A percentile compares a stretch with the other conserved stretches of the same genome.
Evolutionary conservation across 441 rosid genomes (phyloP).

Genomic region (Eutrema salsugineum): DNA sequence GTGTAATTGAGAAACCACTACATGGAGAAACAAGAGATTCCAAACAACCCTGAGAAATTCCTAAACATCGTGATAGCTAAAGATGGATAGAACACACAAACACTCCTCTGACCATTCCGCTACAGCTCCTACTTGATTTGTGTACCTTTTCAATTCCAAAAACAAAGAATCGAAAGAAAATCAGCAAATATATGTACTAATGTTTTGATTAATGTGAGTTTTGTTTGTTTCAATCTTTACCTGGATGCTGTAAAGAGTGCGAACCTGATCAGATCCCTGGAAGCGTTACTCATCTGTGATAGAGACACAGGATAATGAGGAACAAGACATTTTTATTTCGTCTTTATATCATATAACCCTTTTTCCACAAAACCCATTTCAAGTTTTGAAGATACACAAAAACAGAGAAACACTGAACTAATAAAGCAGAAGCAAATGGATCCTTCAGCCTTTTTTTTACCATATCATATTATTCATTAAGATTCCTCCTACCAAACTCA

Average conservation of each 20-base stretch:
- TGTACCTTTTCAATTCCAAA: constrained; percentile 21
- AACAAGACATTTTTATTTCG: neutral
- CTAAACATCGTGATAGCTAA: neutral
- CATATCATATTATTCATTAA: neutral
- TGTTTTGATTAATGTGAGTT: neutral
- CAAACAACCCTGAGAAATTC: neutral
- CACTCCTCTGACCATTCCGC: constrained; percentile 9
- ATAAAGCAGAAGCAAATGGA: neutral
- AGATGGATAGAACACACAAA: constrained; percentile 15
- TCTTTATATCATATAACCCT: neutral
- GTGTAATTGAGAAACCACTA: constrained; percentile 21
- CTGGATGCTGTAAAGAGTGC: neutral
- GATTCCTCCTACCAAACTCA: no score
- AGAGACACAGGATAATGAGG: neutral
- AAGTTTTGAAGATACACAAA: neutral
- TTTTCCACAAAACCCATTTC: neutral
- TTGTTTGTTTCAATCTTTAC: neutral
- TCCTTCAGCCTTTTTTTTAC: neutral
- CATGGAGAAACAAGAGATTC: constrained; percentile 3
- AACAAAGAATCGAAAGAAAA: neutral
- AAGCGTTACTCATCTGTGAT: constrained; percentile 15
- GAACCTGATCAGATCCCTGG: neutral
- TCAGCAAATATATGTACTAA: neutral
- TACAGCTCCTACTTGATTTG: neutral
- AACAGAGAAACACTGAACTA: neutral